Evolutionary conservation across 257 asterid genomes (phyloP).

Genomic region (Paulownia fortunei): DNA sequence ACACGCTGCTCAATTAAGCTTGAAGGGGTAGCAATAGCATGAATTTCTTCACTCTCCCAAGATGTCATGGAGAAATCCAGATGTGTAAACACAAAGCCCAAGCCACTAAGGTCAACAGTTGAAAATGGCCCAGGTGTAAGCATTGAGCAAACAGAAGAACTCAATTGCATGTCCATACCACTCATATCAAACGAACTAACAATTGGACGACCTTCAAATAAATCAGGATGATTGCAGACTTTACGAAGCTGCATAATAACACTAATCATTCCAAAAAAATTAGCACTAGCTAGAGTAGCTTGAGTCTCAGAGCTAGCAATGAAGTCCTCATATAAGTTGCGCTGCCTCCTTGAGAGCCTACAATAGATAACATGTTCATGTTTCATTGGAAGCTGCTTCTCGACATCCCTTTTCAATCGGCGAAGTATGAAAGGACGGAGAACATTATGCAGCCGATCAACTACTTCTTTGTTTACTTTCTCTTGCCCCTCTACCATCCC

Average conservation of each 20-base stretch:
- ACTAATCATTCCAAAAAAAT: constrained; percentile 96
- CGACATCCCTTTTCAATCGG: constrained; percentile 96
- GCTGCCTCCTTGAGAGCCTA: constrained; percentile 97
- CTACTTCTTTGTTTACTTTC: constrained; percentile 93
- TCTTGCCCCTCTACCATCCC: constrained; percentile 99
- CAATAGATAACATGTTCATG: constrained; percentile 91
- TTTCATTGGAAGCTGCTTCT: constrained; percentile 95
- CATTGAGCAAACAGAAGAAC: constrained; percentile 86
- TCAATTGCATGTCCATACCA: constrained; percentile 80
- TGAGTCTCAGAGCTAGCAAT: constrained; percentile 99
- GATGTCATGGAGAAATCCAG: constrained; percentile 83
- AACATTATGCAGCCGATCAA: constrained; percentile 98
- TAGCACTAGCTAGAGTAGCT: constrained; percentile 92
- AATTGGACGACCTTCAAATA: constrained; percentile 99
- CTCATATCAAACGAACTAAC: constrained; percentile 93
- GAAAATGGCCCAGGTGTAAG: constrained; percentile 62
- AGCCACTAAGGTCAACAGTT: constrained; percentile 68
- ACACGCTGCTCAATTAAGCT: constrained; percentile 64
- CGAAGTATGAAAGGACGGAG: constrained; percentile 98
- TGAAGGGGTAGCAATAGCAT: constrained; percentile 85
- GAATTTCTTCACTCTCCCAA: constrained; percentile 89
- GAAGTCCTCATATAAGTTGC: constrained; percentile 95
- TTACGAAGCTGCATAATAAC: constrained; percentile 99
- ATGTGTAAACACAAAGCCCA: constrained; percentile 88
- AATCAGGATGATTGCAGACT: constrained; percentile 99